Base-by-base conservation (phyloP, 345 rosid species). In the Hibiscus mutabilis region DNA sequence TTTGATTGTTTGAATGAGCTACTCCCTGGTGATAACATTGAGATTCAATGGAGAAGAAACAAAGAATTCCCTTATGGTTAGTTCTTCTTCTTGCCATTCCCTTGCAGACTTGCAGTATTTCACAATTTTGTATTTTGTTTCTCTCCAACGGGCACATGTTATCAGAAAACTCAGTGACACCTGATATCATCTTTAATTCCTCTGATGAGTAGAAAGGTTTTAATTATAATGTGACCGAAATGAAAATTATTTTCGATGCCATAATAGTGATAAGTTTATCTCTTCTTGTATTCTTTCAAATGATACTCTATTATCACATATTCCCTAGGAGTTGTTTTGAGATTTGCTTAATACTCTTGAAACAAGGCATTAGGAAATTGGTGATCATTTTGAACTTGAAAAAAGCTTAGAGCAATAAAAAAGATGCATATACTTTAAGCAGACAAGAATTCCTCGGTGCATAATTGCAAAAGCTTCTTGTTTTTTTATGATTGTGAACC, bases 41-140 rank as follows among this genome's bases (percentile, higher is more conserved):
- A 94, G 84, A 88, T 94, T 73, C 98, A 94, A 72, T 94, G 98
- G 98, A 87, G 98, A 84, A 87, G 87, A 81, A 93, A 84, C 88
- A 89, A 74, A 74, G 96, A 86, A 71, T 82, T 89, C 75, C 93
- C 92, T 8, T 84, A 84, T 57, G 92, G 91, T 91, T 75, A 60
- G 77, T 76, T 52, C 65, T n/a, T 56, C 53, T 13, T 44, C 15
- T 33, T 24, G 11, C 15, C 24, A 46, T 33, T 15, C 13, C 2
- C 37, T 40, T 66, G 44, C 14, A 3, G 35, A 1, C 37, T 40
- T 66, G 44, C 14, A 3, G 35, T 66, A 46, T 46, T 46, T 66
- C 56, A 46, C 13, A 44, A 22, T 13, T 65, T 24, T 49, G n/a
- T 25, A 2, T 57, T 22, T 55, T 11, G 27, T 56, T 22, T 57